phyloP scores from a whole-genome alignment of 768 basidiomycete species.

The Lyophyllum atratum region DNA sequence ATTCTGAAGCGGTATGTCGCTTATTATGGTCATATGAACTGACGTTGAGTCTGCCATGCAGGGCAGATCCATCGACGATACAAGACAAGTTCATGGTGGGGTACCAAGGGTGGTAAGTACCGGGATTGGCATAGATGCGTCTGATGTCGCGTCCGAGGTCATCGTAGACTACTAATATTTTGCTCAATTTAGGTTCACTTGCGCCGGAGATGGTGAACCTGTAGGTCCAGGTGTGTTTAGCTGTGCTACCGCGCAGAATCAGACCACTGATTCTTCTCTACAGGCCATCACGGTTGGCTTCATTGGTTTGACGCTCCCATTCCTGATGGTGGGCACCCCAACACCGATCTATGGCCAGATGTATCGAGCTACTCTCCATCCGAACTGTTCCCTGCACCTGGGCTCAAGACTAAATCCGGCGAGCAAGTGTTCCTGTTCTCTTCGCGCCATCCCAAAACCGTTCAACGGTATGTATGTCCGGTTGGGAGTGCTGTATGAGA shows the following conservation, averaged over 20 bases:
- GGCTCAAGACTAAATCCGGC: slow-evolving; percentile 56
- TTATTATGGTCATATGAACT: neutral
- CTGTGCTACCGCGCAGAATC: neutral
- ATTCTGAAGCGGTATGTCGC: slow-evolving; percentile 42
- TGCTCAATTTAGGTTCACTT: slow-evolving; percentile 60
- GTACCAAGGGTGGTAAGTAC: slow-evolving; percentile 80
- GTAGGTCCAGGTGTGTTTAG: slow-evolving; percentile 56
- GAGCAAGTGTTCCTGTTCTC: slow-evolving; percentile 75
- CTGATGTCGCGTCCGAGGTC: neutral
- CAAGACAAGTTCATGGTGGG: slow-evolving; percentile 85
- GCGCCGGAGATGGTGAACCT: slow-evolving; percentile 67
- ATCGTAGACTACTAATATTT: neutral
- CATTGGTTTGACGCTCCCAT: slow-evolving; percentile 81
- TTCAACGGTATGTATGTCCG: slow-evolving; percentile 46
- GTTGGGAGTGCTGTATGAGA: neutral
- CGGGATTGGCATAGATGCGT: neutral
- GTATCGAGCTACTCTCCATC: slow-evolving; percentile 67
- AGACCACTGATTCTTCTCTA: neutral
- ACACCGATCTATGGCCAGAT: slow-evolving; percentile 82
- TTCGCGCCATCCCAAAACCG: slow-evolving; percentile 73
- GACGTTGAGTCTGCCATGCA: slow-evolving; percentile 16
- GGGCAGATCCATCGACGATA: slow-evolving; percentile 74
- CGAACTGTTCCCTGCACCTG: slow-evolving; percentile 71
- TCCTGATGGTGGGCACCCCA: slow-evolving; percentile 67
- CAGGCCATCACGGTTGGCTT: slow-evolving; percentile 82